These are phyloP conservation scores for Xylaria bambusicola DNA, from an alignment of 495 filamentous ascomycete species.

Conservation along the genomic window DNA sequence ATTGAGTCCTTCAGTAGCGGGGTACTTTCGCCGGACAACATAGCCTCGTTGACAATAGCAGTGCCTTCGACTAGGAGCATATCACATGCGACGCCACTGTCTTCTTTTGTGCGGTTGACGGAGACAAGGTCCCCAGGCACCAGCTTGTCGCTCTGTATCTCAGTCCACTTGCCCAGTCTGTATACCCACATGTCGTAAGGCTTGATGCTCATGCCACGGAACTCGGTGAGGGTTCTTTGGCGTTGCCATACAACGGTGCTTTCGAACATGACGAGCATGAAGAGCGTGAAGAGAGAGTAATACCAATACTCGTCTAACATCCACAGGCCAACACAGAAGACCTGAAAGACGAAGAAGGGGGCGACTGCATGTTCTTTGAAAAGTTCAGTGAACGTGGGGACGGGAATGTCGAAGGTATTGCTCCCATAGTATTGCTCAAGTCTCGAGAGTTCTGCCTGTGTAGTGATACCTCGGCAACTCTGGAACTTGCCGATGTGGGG, in stretches of 20 bases:
- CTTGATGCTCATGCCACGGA: slow-evolving; percentile 99
- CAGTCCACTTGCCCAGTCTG: slow-evolving; percentile 79
- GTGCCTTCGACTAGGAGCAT: slow-evolving; percentile 93
- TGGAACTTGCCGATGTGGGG: slow-evolving; percentile 77
- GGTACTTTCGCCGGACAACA: slow-evolving; percentile 98
- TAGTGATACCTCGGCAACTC: slow-evolving; percentile 68
- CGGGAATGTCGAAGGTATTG: slow-evolving; percentile 97
- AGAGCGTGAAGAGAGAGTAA: slow-evolving; percentile 96
- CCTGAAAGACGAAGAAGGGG: slow-evolving; percentile 98
- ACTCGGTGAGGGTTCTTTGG: slow-evolving; percentile 94
- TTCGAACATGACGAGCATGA: slow-evolving; percentile 97
- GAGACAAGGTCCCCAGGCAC: slow-evolving; percentile 96
- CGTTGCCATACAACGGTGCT: slow-evolving; percentile 99
- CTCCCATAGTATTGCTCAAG: slow-evolving; percentile 91
- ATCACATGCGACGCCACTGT: slow-evolving; percentile 94
- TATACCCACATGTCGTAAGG: slow-evolving; percentile 93
- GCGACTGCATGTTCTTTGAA: slow-evolving; percentile 98
- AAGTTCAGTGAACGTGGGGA: slow-evolving; percentile 91
- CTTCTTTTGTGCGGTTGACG: slow-evolving; percentile 92
- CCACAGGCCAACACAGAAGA: slow-evolving; percentile 98
- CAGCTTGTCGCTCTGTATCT: slow-evolving; percentile 90
- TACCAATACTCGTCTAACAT: slow-evolving; percentile 99
- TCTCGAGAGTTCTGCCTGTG: slow-evolving; percentile 69
- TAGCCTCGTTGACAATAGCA: slow-evolving; percentile 98
- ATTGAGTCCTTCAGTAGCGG: slow-evolving; percentile 95